Percentiles rank a stretch among this genome's conserved stretches.
These are phyloP conservation scores for Hemerocallis citrina DNA, from an alignment of 106 monocot species.

Conservation along the genomic window DNA sequence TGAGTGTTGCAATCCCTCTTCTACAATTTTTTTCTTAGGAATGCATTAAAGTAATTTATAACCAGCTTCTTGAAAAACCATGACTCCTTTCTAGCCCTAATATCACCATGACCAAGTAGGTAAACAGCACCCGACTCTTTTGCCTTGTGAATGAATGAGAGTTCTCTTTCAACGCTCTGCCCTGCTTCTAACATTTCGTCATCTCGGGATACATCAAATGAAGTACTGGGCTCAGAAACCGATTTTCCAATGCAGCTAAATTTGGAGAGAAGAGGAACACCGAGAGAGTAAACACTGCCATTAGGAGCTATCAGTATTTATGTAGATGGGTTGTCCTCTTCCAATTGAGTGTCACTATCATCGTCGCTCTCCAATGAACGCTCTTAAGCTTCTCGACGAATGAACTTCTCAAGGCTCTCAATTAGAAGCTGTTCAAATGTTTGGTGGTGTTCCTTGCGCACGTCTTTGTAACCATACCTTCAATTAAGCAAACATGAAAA, in stretches of 20 bases:
- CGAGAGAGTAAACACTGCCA: constrained; percentile 60
- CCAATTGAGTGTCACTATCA: constrained; percentile 42
- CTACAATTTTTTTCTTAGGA: constrained; percentile 93
- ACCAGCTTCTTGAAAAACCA: constrained; percentile 96
- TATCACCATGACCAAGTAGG: constrained; percentile 82
- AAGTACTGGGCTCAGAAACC: constrained; percentile 39
- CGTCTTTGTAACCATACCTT: constrained; percentile 98
- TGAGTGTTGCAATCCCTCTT: constrained; percentile 67
- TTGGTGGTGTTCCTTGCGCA: constrained; percentile 81
- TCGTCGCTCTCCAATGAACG: constrained; percentile 74
- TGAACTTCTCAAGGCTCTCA: constrained; percentile 91
- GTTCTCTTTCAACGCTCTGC: constrained; percentile 71
- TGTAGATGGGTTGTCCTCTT: constrained; percentile 32
- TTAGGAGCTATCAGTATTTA: constrained; percentile 50
- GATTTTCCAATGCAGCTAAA: constrained; percentile 16
- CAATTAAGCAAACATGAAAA: constrained; percentile 1
- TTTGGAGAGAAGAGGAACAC: constrained; percentile 54
- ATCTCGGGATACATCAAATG: constrained; percentile 23
- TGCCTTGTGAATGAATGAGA: constrained; percentile 67
- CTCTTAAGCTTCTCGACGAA: constrained; percentile 94
- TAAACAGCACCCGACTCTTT: constrained; percentile 85
- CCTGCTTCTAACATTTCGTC: constrained; percentile 21
- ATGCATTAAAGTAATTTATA: constrained; percentile 96
- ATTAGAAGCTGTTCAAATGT: constrained; percentile 86
- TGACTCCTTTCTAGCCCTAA: constrained; percentile 95